Evolutionary conservation across 805 yeast species (phyloP).

Genomic region (Monosporozyma aquatica): DNA sequence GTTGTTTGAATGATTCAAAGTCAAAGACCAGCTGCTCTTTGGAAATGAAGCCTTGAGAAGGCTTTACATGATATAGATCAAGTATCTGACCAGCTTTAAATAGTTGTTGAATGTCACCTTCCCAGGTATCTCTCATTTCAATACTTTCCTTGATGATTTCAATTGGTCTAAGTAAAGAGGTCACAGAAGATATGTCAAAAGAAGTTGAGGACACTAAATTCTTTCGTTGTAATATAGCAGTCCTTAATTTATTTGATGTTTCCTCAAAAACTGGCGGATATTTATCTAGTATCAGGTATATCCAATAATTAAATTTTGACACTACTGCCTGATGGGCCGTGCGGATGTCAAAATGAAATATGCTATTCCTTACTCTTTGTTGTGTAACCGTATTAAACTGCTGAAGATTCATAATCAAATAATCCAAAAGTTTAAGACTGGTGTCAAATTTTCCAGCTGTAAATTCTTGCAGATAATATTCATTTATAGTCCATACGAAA

Average conservation of each 20-base stretch:
- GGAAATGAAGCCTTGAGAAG: slow-evolving; percentile 48
- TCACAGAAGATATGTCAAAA: background rate
- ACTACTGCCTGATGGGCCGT: slow-evolving; percentile 45
- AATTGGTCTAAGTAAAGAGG: background rate
- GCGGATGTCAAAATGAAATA: slow-evolving; percentile 35
- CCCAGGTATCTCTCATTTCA: slow-evolving; percentile 16
- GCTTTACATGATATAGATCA: slow-evolving; percentile 34
- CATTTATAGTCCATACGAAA: slow-evolving; percentile 10
- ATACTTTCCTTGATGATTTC: background rate
- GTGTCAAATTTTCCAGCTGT: slow-evolving; percentile 1
- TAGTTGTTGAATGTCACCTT: slow-evolving; percentile 13
- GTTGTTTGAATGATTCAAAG: slow-evolving; percentile 30
- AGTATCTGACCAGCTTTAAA: slow-evolving; percentile 25
- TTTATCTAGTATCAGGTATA: slow-evolving; percentile 33
- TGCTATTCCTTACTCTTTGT: background rate
- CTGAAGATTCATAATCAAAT: background rate
- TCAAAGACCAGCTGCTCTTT: slow-evolving; percentile 55
- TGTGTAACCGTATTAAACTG: background rate
- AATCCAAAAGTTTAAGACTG: slow-evolving; percentile 1
- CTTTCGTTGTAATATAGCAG: background rate
- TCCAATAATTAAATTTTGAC: slow-evolving; percentile 53
- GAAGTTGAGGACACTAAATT: background rate
- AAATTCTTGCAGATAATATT: slow-evolving; percentile 2
- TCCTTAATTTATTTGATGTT: background rate
- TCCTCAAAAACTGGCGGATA: background rate